phyloP scores from a whole-genome alignment of 2,329 filamentous ascomycete genomes.

The Dothistroma pini region DNA sequence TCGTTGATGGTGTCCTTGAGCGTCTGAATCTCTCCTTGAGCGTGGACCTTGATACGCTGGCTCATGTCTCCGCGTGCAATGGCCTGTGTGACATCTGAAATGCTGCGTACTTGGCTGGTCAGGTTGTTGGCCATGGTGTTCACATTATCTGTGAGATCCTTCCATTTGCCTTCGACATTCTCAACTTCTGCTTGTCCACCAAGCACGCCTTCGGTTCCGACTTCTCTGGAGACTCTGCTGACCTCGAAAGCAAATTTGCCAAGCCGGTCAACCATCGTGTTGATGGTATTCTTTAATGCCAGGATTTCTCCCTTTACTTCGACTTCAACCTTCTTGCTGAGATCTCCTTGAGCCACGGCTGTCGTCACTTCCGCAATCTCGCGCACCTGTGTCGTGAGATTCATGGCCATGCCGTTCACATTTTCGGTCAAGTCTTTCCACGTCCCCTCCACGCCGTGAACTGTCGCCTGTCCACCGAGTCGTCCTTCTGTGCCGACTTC shows the following conservation, averaged over 20 bases:
- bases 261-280: conserved; percentile 63
- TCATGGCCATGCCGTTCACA: conserved; percentile 53
- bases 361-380: conserved; percentile 54
- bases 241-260: conserved; percentile 64
- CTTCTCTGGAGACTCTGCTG: conserved; percentile 62
- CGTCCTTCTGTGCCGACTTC: conserved; percentile 52
- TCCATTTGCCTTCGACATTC: conserved; percentile 65
- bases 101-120: conserved; percentile 72
- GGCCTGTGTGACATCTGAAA: conserved; percentile 89
- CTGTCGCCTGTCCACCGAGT: conserved; percentile 50
- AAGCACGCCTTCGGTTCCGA: conserved; percentile 62
- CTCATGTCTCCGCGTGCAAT: conserved; percentile 96
- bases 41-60: conserved; percentile 91
- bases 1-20: conserved; percentile 97
- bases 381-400: conserved; percentile 50
- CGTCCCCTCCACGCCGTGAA: conserved; percentile 52
- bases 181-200: conserved; percentile 62
- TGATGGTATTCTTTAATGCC: conserved; percentile 78
- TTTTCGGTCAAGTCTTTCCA: conserved; percentile 55
- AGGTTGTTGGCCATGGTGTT: conserved; percentile 65
- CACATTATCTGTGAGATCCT: conserved; percentile 63
- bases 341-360: conserved; percentile 50
- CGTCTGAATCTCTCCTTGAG: conserved; percentile 89
- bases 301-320: conserved; percentile 52
- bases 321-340: conserved; percentile 51